Base-by-base conservation (phyloP, 1,284 basidiomycete genomes). In the Ustilago tritici region DNA sequence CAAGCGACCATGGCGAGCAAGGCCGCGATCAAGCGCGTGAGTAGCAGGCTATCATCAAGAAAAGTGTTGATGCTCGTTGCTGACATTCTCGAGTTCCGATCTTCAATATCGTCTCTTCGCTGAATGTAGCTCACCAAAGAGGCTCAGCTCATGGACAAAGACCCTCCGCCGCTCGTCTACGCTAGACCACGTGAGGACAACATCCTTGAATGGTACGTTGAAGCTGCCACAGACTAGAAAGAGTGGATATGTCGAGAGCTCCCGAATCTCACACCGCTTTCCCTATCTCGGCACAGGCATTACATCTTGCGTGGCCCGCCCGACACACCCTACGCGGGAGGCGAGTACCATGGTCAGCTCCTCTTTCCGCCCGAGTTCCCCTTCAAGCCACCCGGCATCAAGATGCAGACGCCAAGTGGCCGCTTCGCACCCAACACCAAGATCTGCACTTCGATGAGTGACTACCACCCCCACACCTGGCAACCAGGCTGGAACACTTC, bases 101-200 rank as follows among this genome's bases (percentile, higher is more conserved):
- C 35, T 17, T 28, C 41, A 28, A 19, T n/a, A 35, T 38, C 34
- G 38, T 60, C 34, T 52, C 61, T 0, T 46, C 19, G 6, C 23
- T 46, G 17, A 28, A 46, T 4, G 41, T 55, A 94, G 93, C 91
- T 95, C 77, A 88, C 89, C 52, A 95, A 96, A 88, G 95, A 98
- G 89, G 95, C 93, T 87, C 90, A 94, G 84, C 88, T 90, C 59
- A 97, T 98, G 95, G 94, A 95, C 88, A 93, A 89, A 85, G 93
- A 94, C 72, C 93, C 95, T 32, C 95, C 95, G 3, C 95, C 95
- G 68, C 96, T 95, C 87, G 92, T 96, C 54, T 95, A 93, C 92
- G 95, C 95, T 49, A 90, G 90, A 50, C 95, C 95, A 34, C 94
- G 96, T 81, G 95, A 97, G 90, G 95, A 95, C 91, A 95, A 98